phyloP scores from a whole-genome alignment of 2,329 filamentous ascomycete genomes.

The Colletotrichum sublineola region DNA sequence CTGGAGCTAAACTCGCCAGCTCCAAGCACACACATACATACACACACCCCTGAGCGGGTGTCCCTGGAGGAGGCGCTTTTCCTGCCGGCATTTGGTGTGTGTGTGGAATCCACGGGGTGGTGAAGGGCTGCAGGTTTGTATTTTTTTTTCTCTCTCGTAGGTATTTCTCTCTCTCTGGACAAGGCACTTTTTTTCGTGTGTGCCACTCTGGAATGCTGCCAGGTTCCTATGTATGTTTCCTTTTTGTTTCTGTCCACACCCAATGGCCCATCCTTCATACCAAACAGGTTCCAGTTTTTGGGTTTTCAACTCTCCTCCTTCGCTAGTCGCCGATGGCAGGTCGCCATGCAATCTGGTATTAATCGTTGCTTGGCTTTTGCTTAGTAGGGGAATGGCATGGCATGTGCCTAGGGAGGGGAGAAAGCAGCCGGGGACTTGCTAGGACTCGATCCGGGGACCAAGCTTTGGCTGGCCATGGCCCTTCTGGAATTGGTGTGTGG shows the following conservation, averaged over 20 bases:
- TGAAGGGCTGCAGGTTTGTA: background rate
- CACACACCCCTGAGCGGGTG: conserved; percentile 19
- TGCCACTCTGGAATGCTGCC: background rate
- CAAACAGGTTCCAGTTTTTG: conserved; percentile 5
- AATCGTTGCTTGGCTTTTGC: conserved; percentile 6
- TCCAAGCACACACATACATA: background rate
- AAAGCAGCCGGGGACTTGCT: conserved; percentile 21
- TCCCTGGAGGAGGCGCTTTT: conserved; percentile 27
- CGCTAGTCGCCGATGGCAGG: conserved; percentile 10
- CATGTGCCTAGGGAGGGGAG: background rate
- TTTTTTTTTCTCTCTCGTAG: background rate
- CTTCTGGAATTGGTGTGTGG: conserved; percentile 15
- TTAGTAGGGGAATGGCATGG: conserved; percentile 6
- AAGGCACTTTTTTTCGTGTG: background rate
- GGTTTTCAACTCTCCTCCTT: background rate
- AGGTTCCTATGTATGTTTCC: background rate
- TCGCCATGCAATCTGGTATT: background rate
- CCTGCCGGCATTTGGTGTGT: conserved; percentile 34
- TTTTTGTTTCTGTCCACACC: conserved; percentile 8
- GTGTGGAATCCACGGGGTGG: conserved; percentile 19
- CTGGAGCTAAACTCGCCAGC: background rate
- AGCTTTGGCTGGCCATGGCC: conserved; percentile 33
- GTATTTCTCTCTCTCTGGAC: background rate
- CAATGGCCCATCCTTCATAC: background rate
- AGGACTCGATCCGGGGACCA: conserved; percentile 28